Evolutionary conservation across 768 basidiomycete genomes (phyloP).

Genomic region (Lactarius hengduanensis): DNA sequence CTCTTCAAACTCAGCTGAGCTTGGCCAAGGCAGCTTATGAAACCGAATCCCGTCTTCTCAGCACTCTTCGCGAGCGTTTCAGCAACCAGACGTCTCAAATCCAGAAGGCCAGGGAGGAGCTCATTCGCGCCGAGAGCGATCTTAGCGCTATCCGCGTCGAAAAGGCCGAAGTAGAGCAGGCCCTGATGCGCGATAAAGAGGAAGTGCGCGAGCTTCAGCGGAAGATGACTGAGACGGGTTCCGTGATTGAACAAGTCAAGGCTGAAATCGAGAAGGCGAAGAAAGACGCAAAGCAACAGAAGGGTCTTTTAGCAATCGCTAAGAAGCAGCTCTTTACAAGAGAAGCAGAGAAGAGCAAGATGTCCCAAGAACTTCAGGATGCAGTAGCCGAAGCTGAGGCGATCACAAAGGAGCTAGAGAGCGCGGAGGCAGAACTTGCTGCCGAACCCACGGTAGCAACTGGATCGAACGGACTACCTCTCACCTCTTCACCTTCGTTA

Average conservation of each 20-base stretch:
- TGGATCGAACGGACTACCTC: constrained; percentile 32
- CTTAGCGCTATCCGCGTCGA: constrained; percentile 85
- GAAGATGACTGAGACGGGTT: constrained; percentile 76
- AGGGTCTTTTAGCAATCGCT: constrained; percentile 90
- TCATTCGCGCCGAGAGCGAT: constrained; percentile 91
- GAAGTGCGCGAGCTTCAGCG: constrained; percentile 84
- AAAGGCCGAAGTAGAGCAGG: constrained; percentile 87
- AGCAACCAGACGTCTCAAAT: constrained; percentile 68
- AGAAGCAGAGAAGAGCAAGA: constrained; percentile 71
- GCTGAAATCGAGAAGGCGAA: constrained; percentile 79
- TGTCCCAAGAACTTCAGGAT: constrained; percentile 70
- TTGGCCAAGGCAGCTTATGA: constrained; percentile 84
- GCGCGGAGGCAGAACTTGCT: constrained; percentile 51
- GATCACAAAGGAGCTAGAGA: constrained; percentile 54
- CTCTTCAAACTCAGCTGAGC: constrained; percentile 80
- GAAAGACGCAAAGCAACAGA: constrained; percentile 96
- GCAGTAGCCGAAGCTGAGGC: constrained; percentile 53
- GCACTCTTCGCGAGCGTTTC: constrained; percentile 66
- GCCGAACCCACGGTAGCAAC: constrained; percentile 33
- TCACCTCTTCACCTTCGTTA: constrained; percentile 39
- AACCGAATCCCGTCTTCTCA: constrained; percentile 70
- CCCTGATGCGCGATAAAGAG: constrained; percentile 88
- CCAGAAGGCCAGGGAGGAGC: constrained; percentile 65
- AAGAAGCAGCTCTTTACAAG: constrained; percentile 89
- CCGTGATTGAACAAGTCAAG: constrained; percentile 69